phyloP scores from a whole-genome alignment of 495 filamentous ascomycete species.

The Tetracladium setigerum region DNA sequence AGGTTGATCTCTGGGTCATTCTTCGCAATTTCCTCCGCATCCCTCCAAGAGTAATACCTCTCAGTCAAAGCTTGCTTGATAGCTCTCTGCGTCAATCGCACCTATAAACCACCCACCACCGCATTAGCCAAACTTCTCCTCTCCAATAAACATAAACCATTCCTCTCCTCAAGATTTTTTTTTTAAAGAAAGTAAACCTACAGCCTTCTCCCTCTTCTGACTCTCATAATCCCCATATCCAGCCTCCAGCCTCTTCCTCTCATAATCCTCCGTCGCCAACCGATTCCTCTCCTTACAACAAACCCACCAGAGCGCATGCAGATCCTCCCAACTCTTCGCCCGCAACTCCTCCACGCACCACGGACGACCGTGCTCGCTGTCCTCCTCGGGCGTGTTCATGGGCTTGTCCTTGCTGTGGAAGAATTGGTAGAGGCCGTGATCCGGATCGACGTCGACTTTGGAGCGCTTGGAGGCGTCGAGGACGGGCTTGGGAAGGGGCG shows the following conservation, averaged over 20 bases:
- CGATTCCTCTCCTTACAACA: constrained; percentile 90
- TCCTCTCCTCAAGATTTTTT: no score
- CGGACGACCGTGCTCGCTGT: constrained; percentile 60
- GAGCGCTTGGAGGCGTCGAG: constrained; percentile 39
- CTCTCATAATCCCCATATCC: constrained; percentile 63
- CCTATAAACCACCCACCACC: constrained; percentile 32
- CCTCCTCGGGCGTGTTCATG: constrained; percentile 60
- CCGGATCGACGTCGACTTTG: constrained; percentile 48
- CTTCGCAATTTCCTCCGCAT: constrained; percentile 64
- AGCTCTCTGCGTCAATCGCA: constrained; percentile 60
- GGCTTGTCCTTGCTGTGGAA: constrained; percentile 61
- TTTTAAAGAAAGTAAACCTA: constrained; percentile 35
- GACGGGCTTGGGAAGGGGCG: constrained; percentile 68
- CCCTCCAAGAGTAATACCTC: constrained; percentile 83
- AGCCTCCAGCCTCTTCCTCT: constrained; percentile 54
- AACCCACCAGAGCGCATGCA: constrained; percentile 90
- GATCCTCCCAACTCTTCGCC: constrained; percentile 84
- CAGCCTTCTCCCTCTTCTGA: constrained; percentile 47
- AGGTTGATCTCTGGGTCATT: constrained; percentile 59
- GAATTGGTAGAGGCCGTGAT: constrained; percentile 94
- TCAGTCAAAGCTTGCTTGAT: constrained; percentile 86
- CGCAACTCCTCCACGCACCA: constrained; percentile 89
- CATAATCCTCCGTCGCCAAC: constrained; percentile 65
- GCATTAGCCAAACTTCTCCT: constrained; percentile 8
- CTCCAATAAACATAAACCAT: neutral